Percentiles rank a stretch among this genome's conserved stretches.
Conservation (phyloP, 2,329 filamentous ascomycete genomes). For the Curvularia hawaiiensis region DNA sequence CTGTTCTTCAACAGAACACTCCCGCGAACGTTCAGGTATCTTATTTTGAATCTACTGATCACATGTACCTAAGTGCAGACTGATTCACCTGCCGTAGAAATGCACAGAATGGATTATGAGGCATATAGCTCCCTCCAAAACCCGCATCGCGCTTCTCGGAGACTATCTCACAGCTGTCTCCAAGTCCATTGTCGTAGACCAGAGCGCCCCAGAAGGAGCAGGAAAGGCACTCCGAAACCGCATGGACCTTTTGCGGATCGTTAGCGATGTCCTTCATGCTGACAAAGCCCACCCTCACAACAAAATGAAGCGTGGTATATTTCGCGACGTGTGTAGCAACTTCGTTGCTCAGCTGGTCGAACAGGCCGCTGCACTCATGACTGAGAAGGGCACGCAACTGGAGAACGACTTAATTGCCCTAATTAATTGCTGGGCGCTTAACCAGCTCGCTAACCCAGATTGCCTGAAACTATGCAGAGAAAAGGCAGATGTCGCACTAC, state of each 20-base stretch:
- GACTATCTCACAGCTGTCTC: conserved; percentile 77
- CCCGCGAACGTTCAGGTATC: conserved; percentile 43
- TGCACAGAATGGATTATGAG: conserved; percentile 85
- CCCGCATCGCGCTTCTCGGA: conserved; percentile 69
- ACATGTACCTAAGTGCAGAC: conserved; percentile 32
- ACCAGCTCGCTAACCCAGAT: conserved; percentile 63
- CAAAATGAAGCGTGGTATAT: conserved; percentile 9
- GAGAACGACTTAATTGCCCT: conserved; percentile 63
- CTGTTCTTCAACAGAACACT: conserved; percentile 36
- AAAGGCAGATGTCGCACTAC: conserved; percentile 55
- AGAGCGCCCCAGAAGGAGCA: conserved; percentile 14
- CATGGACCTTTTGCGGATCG: conserved; percentile 76
- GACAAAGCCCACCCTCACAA: conserved; percentile 31
- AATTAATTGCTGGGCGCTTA: conserved; percentile 72
- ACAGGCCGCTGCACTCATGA: conserved; percentile 59
- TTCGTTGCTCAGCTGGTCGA: conserved; percentile 67
- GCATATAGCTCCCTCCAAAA: conserved; percentile 70
- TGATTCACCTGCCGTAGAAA: conserved; percentile 61
- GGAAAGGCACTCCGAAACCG: conserved; percentile 68
- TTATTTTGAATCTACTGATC: conserved; percentile 27
- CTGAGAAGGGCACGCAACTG: conserved; percentile 68
- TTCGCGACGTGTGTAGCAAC: conserved; percentile 54
- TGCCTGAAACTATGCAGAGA: conserved; percentile 65
- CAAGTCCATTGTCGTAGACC: conserved; percentile 57
- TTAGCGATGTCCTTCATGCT: conserved; percentile 75